Conservation (phyloP, 306 rosid genomes). For the Chamaecrista fasciculata region DNA sequence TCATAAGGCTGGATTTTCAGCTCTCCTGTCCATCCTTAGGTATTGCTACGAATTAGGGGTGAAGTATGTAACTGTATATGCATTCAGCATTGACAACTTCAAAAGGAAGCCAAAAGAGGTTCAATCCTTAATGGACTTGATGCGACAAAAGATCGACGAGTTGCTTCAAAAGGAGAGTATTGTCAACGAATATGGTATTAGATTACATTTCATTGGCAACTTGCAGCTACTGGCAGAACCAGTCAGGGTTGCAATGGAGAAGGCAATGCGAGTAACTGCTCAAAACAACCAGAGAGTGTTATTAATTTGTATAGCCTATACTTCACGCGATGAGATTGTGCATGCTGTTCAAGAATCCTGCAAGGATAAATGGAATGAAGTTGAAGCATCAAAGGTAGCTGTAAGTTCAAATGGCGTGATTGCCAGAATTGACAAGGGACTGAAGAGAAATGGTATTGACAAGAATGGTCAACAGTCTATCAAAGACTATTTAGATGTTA, state of each 20-base stretch:
- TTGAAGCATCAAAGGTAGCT: slow-evolving; percentile 31
- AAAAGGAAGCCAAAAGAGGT: slow-evolving; percentile 62
- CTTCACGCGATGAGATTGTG: slow-evolving; percentile 65
- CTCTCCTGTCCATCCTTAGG: slow-evolving; percentile 52
- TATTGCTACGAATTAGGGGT: slow-evolving; percentile 78
- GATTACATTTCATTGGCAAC: slow-evolving; percentile 63
- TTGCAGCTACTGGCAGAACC: slow-evolving; percentile 51
- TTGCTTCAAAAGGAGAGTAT: slow-evolving; percentile 52
- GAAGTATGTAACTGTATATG: slow-evolving; percentile 60
- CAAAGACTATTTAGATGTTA: slow-evolving; percentile 21
- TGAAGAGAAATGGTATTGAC: slow-evolving; percentile 31
- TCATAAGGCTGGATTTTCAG: slow-evolving; percentile 58
- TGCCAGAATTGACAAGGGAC: slow-evolving; percentile 25
- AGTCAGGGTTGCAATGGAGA: slow-evolving; percentile 59
- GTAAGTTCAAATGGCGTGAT: slow-evolving; percentile 29
- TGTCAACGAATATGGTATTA: slow-evolving; percentile 53
- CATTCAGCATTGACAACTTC: slow-evolving; percentile 89
- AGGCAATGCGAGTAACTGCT: slow-evolving; percentile 66
- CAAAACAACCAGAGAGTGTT: slow-evolving; percentile 49
- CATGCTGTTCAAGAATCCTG: slow-evolving; percentile 64
- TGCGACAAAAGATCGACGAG: slow-evolving; percentile 67
- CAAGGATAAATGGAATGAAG: slow-evolving; percentile 43
- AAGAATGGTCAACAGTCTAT: slow-evolving; percentile 28
- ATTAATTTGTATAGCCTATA: slow-evolving; percentile 64
- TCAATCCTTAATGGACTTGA: slow-evolving; percentile 57